Conservation (phyloP, 2,329 filamentous ascomycete species). For the Botrytis byssoidea region DNA sequence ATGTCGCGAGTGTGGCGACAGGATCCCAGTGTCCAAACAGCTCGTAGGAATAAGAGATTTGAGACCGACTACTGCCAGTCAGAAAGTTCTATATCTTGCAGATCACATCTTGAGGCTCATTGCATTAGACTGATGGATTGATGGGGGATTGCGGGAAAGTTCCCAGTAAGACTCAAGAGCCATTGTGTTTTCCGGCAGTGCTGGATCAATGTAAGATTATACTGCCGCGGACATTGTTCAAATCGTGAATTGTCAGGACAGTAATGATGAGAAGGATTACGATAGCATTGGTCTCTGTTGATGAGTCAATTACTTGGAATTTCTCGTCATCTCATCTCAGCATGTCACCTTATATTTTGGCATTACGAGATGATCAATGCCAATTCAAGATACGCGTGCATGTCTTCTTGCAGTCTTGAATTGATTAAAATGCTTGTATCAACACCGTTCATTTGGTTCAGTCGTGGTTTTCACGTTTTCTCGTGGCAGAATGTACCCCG, state of each 20-base stretch:
- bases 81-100: not conserved
- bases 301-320: not conserved
- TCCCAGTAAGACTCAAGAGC: not conserved
- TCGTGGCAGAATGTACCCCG: not conserved
- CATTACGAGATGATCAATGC: not conserved
- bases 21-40: not conserved
- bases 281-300: not conserved
- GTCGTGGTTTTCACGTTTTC: not conserved
- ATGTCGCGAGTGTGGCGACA: not conserved
- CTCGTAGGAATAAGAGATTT: not conserved
- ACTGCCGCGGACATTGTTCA: not conserved
- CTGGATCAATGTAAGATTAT: not conserved
- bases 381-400: not conserved
- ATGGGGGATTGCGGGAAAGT: too few relatives aligned
- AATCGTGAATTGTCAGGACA: too few relatives aligned
- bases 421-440: not conserved
- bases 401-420: not conserved
- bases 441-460: not conserved
- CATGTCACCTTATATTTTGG: not conserved
- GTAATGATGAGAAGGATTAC: not conserved
- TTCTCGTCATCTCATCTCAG: not conserved
- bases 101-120: not conserved
- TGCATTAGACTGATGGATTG: not conserved
- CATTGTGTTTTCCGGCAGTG: not conserved
- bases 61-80: not conserved